Conservation (phyloP, 208 protist species). For the Lotmaria passim region DNA sequence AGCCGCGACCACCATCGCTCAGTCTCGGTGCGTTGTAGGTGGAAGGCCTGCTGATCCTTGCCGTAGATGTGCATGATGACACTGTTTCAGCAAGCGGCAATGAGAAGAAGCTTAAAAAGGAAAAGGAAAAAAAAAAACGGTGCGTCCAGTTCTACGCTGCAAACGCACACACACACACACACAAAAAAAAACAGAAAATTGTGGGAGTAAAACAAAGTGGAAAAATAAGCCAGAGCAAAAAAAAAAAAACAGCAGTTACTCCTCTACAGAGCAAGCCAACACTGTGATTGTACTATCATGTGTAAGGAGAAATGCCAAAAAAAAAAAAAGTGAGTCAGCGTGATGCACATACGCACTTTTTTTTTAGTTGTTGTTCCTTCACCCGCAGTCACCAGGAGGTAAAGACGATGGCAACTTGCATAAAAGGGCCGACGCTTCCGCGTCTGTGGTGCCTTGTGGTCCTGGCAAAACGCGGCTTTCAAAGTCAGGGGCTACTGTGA, state of each 20-base stretch:
- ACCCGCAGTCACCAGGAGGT: no score
- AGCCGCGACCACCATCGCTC: slow-evolving; percentile 75
- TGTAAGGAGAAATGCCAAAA: no score
- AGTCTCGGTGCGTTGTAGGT: slow-evolving; percentile 58
- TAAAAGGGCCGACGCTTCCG: no score
- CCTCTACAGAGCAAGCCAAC: no score
- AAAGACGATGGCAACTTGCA: no score
- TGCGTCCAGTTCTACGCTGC: not conserved
- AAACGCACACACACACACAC: slow-evolving; percentile 7
- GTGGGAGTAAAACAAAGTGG: not conserved
- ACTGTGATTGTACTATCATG: no score
- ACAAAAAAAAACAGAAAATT: not conserved
- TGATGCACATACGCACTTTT: no score
- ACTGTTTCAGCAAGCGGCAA: not conserved
- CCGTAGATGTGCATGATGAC: slow-evolving; percentile 80
- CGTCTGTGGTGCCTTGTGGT: no score
- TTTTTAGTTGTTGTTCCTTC: no score
- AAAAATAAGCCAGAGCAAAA: not conserved
- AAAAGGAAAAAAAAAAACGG: slow-evolving; percentile 19
- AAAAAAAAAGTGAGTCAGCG: no score
- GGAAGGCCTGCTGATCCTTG: slow-evolving; percentile 83
- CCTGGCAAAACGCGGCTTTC: no score
- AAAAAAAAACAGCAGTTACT: not conserved
- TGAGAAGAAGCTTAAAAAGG: not conserved
- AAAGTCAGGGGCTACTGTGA: no score